Evolutionary conservation across 164 flowering plant species (phyloP).

Genomic region (Houttuynia cordata): DNA sequence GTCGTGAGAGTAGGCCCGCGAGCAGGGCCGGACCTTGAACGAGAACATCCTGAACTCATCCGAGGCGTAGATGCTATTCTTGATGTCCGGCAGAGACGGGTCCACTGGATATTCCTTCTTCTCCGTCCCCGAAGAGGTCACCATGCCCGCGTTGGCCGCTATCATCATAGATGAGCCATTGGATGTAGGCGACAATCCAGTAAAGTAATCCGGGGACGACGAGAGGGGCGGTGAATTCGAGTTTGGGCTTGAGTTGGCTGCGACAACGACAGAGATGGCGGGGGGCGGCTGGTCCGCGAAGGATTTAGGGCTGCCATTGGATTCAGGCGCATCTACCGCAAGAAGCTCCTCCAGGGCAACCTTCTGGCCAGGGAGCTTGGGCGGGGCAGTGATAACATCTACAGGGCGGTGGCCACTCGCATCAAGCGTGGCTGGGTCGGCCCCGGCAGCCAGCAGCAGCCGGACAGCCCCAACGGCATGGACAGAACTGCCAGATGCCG

Average conservation of each 20-base stretch:
- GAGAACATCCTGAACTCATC: slow-evolving; percentile 95
- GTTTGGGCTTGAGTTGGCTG: slow-evolving; percentile 10
- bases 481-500: slow-evolving; percentile 78
- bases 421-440: slow-evolving; percentile 47
- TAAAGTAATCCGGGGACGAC: slow-evolving; percentile 29
- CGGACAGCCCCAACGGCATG: slow-evolving; percentile 57
- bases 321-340: background rate
- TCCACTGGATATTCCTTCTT: slow-evolving; percentile 83
- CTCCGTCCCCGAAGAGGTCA: slow-evolving; percentile 21
- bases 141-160: slow-evolving; percentile 26
- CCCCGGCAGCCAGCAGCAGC: slow-evolving; percentile 67
- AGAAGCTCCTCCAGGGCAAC: slow-evolving; percentile 48
- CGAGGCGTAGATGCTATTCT: slow-evolving; percentile 79
- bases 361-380: slow-evolving; percentile 34
- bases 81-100: slow-evolving; percentile 82
- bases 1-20: slow-evolving; percentile 93
- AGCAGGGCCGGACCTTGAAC: slow-evolving; percentile 91
- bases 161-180: slow-evolving; percentile 21
- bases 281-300: background rate
- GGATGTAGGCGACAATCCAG: slow-evolving; percentile 47
- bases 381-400: slow-evolving; percentile 64
- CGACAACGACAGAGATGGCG: background rate
- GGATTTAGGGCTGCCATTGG: background rate
- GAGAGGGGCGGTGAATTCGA: slow-evolving; percentile 49
- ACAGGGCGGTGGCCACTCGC: slow-evolving; percentile 51